Evolutionary conservation across 192 early-diverging fungal genomes (phyloP), one percentile per base, ranked within the genome.

Genomic region (Martensiomyces pterosporus): DNA sequence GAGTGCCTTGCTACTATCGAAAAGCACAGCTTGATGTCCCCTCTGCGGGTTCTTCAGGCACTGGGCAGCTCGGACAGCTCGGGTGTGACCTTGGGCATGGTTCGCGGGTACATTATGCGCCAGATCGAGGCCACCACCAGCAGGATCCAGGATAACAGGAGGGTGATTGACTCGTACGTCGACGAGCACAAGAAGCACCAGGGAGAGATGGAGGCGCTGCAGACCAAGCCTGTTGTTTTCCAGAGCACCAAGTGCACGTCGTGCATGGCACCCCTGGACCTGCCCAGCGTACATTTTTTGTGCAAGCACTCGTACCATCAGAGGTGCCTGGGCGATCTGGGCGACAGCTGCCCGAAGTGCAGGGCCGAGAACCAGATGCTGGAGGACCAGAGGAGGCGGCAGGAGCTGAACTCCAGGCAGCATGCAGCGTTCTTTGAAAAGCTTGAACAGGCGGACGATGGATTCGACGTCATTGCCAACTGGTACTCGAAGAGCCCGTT

Each of bases 241-340:
- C 87, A 91, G 60, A 82, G 84, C 55, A 86, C 83, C 37, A 85
- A 88, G 49, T 88, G 89, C 65, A 77, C 77, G 38, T 60, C 67
- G 2, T 89, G 89, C 49, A 79, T 80, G 39, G 79, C 79, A 1
- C 80, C 78, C 37, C 60, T 99, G 24, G 93, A 99, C 43, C 52
- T 99, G 46, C 96, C 96, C 0, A 83, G 86, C 23, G 78, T 99
- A 0, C 91, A 96, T 52, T 99, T 96, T 60, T 57, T 94, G 54
- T 99, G 96, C 75, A 80, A 87, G 49, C 96, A 99, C 52, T 90
- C 91, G 36, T 99, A 87, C 59, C 96, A 99, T 65, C 85, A 90
- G 55, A 67, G 91, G 63, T 91, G 82, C 51, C 66, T 79, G n/a
- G 82, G 81, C 38, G 76, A 73, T 22, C 54, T 64, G 10, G 46